Percentiles rank a stretch among this genome's conserved stretches.
Conservation (phyloP, 2,329 filamentous ascomycete species). For the Aspergillaceae sp. region DNA sequence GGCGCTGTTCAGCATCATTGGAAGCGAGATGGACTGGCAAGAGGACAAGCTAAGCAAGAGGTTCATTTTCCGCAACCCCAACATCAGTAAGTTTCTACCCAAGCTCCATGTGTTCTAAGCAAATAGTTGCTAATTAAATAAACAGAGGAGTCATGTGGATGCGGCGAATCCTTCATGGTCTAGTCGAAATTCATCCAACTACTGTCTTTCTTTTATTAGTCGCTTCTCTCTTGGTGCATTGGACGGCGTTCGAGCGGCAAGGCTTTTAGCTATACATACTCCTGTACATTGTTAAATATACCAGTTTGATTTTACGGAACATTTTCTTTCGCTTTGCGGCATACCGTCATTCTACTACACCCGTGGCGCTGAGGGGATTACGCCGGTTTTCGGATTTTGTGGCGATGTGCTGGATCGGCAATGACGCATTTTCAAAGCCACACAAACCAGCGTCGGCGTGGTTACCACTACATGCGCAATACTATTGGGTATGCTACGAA, state of each 20-base stretch:
- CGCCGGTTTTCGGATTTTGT: not conserved
- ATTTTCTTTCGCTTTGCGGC: constrained; percentile 5
- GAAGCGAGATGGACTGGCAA: constrained; percentile 98
- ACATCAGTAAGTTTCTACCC: constrained; percentile 70
- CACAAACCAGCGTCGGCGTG: no score
- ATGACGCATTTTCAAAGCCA: not conserved
- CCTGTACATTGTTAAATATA: constrained; percentile 8
- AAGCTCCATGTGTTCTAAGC: not conserved
- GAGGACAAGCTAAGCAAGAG: constrained; percentile 88
- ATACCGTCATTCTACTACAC: not conserved
- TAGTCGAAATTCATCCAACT: constrained; percentile 14
- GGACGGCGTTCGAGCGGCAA: constrained; percentile 24
- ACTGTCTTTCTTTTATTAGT: constrained; percentile 6
- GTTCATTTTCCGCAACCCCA: constrained; percentile 94
- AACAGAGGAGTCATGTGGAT: constrained; percentile 88
- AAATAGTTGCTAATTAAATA: constrained; percentile 14
- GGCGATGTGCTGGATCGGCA: not conserved
- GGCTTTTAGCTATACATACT: constrained; percentile 3
- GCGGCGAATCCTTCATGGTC: constrained; percentile 93
- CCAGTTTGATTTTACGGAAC: constrained; percentile 13
- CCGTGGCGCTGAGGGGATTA: no score
- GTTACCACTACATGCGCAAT: no score
- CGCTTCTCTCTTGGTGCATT: constrained; percentile 22
- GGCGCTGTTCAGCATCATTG: constrained; percentile 94
- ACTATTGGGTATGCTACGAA: no score